Evolutionary conservation across 805 yeast genomes (phyloP).

Genomic region (Saturnispora dispora): DNA sequence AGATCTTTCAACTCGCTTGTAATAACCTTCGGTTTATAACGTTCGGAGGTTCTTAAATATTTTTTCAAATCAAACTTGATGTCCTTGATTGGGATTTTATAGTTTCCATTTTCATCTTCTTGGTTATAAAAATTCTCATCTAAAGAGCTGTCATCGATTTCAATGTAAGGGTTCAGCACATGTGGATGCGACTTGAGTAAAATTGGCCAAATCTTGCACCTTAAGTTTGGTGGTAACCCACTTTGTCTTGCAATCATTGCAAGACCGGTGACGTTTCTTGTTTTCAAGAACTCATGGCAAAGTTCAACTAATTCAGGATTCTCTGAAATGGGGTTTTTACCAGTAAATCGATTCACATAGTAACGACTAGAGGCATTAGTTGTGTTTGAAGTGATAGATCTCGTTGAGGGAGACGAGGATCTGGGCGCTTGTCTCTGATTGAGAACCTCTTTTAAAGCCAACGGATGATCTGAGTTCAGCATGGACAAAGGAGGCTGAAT

Average conservation of each 20-base stretch:
- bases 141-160: constrained; percentile 37
- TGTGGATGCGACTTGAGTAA: constrained; percentile 76
- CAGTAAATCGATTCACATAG: constrained; percentile 22
- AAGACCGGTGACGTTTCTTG: constrained; percentile 61
- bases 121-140: constrained; percentile 30
- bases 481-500: neutral
- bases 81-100: constrained; percentile 24
- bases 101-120: constrained; percentile 19
- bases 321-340: constrained; percentile 37
- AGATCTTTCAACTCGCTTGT: constrained; percentile 26
- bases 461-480: neutral
- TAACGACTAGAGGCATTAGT: constrained; percentile 14
- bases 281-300: constrained; percentile 46
- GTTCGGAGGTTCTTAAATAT: constrained; percentile 41
- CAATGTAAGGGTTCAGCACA: constrained; percentile 65
- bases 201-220: constrained; percentile 80
- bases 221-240: constrained; percentile 76
- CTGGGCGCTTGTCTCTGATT: constrained; percentile 1
- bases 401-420: constrained; percentile 6
- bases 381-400: constrained; percentile 4
- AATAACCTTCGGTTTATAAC: constrained; percentile 27
- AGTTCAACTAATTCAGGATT: constrained; percentile 43
- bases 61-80: constrained; percentile 52
- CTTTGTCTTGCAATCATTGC: constrained; percentile 74
- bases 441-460: neutral